Percentiles rank a stretch among this genome's conserved stretches.
Conservation (phyloP, 1,284 basidiomycete genomes). For the Vanrija pseudolonga region DNA sequence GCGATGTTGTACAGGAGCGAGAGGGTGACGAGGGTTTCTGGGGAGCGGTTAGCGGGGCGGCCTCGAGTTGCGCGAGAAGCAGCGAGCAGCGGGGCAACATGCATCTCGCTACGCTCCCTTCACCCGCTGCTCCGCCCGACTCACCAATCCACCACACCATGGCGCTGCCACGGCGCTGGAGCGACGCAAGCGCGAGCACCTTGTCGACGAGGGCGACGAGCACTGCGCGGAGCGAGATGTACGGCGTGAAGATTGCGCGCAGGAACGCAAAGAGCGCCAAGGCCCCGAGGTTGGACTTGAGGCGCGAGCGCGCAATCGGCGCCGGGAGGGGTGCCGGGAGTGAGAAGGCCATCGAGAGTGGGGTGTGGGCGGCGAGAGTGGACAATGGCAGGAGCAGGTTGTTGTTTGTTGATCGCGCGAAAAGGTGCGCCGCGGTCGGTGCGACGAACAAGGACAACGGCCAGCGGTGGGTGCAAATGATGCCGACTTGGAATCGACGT, state of each 20-base stretch:
- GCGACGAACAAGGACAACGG: too few species aligned
- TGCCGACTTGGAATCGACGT: too few species aligned
- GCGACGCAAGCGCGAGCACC: constrained; percentile 2
- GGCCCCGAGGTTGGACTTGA: constrained; percentile 38
- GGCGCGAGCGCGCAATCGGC: constrained; percentile 26
- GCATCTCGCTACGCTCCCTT: constrained; percentile 3
- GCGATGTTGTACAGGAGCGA: constrained; percentile 31
- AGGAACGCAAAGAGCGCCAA: constrained; percentile 26
- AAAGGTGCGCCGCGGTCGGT: too few species aligned
- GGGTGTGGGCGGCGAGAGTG: not conserved
- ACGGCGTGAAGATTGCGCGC: constrained; percentile 34
- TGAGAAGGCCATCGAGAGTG: not conserved
- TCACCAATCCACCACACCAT: constrained; percentile 19
- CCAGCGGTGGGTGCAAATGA: too few species aligned
- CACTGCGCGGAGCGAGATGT: constrained; percentile 22
- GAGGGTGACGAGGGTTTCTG: constrained; percentile 26
- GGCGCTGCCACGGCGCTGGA: not conserved
- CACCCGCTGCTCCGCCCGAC: constrained; percentile 9
- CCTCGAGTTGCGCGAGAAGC: not conserved
- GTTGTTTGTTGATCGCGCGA: not conserved
- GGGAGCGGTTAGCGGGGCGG: not conserved
- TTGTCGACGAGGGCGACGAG: constrained; percentile 21
- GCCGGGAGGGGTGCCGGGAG: constrained; percentile 20
- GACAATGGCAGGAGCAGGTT: not conserved
- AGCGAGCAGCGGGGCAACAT: not conserved